A percentile compares a stretch with the other conserved stretches of the same genome.
These are phyloP conservation scores for Metschnikowia aberdeeniae DNA, from an alignment of 805 yeast genomes.

Conservation along the genomic window DNA sequence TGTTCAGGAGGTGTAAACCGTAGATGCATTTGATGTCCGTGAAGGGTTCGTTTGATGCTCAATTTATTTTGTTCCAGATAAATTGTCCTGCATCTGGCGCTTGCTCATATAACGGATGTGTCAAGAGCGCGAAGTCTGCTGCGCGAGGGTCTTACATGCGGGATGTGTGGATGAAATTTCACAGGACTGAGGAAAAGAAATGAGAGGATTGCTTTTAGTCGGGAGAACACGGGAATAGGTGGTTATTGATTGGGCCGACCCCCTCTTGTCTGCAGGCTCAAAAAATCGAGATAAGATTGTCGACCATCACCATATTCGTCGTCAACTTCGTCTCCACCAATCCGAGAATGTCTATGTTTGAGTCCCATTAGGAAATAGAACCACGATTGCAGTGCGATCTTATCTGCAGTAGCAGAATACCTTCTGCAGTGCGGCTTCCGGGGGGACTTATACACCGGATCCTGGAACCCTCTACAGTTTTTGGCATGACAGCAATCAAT, in stretches of 20 bases:
- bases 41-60: no score
- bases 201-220: neutral
- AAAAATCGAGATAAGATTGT: no score
- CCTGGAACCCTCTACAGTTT: neutral
- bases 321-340: neutral
- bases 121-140: neutral
- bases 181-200: neutral
- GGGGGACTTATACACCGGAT: neutral
- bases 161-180: neutral
- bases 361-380: neutral
- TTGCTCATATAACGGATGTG: neutral
- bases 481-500: constrained; percentile 4
- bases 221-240: no score
- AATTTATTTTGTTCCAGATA: neutral
- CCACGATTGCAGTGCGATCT: neutral
- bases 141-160: constrained; percentile 1
- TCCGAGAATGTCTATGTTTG: neutral
- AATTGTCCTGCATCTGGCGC: neutral
- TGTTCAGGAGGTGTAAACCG: neutral
- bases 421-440: constrained; percentile 1
- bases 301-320: no score
- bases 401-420: neutral
- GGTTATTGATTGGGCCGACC: no score
- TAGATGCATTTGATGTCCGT: neutral
- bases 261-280: no score